Percentiles rank a stretch among this genome's conserved stretches.
Evolutionary conservation across 2,329 filamentous ascomycete species (phyloP).

Genomic region (Diaporthe batatas): DNA sequence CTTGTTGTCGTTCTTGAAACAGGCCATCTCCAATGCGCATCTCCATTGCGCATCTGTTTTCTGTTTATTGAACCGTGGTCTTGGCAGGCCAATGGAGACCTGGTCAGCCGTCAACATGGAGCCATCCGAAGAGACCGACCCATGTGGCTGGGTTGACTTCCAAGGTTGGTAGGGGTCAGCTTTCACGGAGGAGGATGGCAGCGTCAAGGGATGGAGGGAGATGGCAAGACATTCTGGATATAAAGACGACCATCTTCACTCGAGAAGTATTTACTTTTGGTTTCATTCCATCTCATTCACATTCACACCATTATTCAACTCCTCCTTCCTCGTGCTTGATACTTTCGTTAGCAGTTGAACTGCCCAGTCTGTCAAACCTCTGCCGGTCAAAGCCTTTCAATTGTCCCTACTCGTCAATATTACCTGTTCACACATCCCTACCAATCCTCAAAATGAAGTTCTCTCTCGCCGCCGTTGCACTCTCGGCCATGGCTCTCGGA

Average conservation of each 20-base stretch:
- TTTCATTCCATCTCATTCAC: background rate
- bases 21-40: conserved; percentile 10
- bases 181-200: background rate
- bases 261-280: background rate
- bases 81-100: conserved; percentile 19
- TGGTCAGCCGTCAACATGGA: background rate
- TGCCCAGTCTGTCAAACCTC: conserved; percentile 31
- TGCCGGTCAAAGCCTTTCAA: conserved; percentile 8
- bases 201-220: background rate
- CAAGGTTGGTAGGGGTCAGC: conserved; percentile 1
- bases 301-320: conserved; percentile 25
- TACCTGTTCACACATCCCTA: background rate
- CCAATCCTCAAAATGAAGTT: conserved; percentile 33
- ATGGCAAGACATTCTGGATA: background rate
- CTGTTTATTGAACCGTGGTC: conserved; percentile 21
- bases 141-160: conserved; percentile 13
- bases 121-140: background rate
- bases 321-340: conserved; percentile 27
- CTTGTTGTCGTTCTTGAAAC: conserved; percentile 32
- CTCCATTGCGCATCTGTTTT: conserved; percentile 19
- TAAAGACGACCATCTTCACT: conserved; percentile 19
- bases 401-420: background rate
- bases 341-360: conserved; percentile 36
- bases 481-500: conserved; percentile 34
- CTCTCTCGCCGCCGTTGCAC: conserved; percentile 26